Evolutionary conservation across 2,329 filamentous ascomycete genomes (phyloP), one percentile per base, ranked within the genome.

Genomic region (Trichoderma hamatum): DNA sequence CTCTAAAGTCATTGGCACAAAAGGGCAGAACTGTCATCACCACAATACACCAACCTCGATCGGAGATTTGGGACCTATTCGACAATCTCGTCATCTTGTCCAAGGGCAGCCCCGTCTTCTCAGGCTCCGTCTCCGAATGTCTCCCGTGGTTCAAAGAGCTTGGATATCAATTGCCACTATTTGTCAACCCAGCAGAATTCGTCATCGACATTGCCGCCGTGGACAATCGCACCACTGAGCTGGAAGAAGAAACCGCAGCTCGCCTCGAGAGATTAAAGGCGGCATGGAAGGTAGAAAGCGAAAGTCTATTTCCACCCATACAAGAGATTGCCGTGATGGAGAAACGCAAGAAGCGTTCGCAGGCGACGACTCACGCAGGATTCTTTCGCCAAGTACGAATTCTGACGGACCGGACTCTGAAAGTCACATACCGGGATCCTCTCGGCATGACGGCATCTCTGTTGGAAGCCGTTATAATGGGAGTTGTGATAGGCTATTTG

Each of bases 151-250:
- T 94, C 72, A 83, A 85, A 11, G 74, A 77, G 3, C 79, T 86
- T 13, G 90, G 89, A 0, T 85, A 90, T 71, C 80, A 85, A 14
- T 80, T 93, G 55, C 91, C 90, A 0, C 81, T 88, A 0, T 93
- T 93, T 73, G 90, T 92, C 56, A 94, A 94, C 73, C 92, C 92
- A 0, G 92, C 92, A 2, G 92, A 94, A 72, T 91, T 90, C 74
- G 78, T 93, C 61, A 90, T 94, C 67, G 92, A 94, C 72, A 82
- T 92, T 36, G 89, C 91, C 1, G 91, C 92, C 6, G 82, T 93
- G 13, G 92, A 94, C 74, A 92, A 89, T 73, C 86, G 92, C 5
- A 89, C 87, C 0, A 84, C 86, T 0, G 89, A 92, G 72, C 80
- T 90, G 4, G 92, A 94, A 74, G 79, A 80, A 16, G 82, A 84